Conservation (phyloP, 2,329 filamentous ascomycete species). For the Sporothrix mexicana region DNA sequence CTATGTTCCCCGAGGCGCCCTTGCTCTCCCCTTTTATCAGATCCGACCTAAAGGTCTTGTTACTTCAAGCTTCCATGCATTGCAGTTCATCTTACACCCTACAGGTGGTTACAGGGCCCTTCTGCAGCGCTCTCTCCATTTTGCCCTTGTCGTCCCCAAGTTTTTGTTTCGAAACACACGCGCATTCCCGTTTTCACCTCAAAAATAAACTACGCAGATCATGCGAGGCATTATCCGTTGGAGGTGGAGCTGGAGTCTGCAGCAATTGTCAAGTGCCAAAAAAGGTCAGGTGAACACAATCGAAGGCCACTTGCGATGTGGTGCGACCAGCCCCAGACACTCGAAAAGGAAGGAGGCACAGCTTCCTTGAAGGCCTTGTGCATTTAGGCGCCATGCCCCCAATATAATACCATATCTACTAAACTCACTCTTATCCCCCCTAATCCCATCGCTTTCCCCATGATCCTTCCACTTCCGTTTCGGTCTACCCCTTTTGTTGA, state of each 20-base stretch:
- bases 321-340: not conserved
- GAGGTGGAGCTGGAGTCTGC: not conserved
- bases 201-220: constrained; percentile 13
- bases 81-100: not conserved
- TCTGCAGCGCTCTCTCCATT: not conserved
- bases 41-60: not conserved
- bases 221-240: not conserved
- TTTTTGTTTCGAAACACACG: constrained; percentile 20
- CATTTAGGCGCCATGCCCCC: not conserved
- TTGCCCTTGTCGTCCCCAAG: not conserved
- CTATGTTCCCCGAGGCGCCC: not conserved
- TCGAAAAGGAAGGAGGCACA: too few species aligned
- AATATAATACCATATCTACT: too few species aligned
- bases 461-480: not conserved
- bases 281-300: not conserved
- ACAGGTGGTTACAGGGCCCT: too few species aligned
- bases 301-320: not conserved
- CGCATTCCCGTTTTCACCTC: not conserved
- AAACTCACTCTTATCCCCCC: not conserved
- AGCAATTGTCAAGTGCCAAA: too few species aligned
- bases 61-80: too few species aligned
- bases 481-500: not conserved
- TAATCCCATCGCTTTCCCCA: not conserved
- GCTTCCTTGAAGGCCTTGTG: not conserved
- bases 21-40: not conserved